Percentiles rank a stretch among this genome's conserved stretches.
Conservation (phyloP, 2,329 filamentous ascomycete species). For the Ploettnerulaceae sp. region DNA sequence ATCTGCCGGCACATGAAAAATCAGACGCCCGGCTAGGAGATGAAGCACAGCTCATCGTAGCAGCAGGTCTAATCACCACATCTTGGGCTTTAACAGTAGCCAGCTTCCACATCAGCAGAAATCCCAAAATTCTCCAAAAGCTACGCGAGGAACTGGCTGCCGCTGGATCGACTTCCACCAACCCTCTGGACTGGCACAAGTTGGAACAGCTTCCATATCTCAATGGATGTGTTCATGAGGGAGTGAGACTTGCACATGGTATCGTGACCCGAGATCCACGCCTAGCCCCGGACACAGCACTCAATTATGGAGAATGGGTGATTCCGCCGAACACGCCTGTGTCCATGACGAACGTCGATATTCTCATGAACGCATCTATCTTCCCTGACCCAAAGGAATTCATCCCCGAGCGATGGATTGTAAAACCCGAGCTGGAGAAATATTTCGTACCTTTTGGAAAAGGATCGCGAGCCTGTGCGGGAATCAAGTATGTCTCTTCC, state of each 20-base stretch:
- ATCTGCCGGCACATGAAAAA: conserved; percentile 32
- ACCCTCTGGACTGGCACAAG: conserved; percentile 25
- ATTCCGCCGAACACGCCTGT: conserved; percentile 34
- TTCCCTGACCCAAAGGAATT: conserved; percentile 13
- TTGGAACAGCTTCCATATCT: conserved; percentile 37
- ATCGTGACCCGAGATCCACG: conserved; percentile 25
- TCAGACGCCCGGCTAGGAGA: conserved; percentile 10
- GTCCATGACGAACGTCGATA: conserved; percentile 33
- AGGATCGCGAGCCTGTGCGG: conserved; percentile 15
- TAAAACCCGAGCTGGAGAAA: conserved; percentile 34
- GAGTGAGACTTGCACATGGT: conserved; percentile 31
- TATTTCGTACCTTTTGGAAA: conserved; percentile 33
- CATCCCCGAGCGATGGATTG: conserved; percentile 15
- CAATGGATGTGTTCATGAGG: conserved; percentile 33
- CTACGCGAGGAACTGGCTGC: conserved; percentile 31
- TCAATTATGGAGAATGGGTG: conserved; percentile 14
- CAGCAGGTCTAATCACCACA: conserved; percentile 31
- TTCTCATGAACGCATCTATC: conserved; percentile 10
- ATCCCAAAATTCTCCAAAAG: conserved; percentile 28
- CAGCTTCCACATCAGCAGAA: conserved; percentile 31
- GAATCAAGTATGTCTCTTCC: conserved; percentile 13
- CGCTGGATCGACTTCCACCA: conserved; percentile 31
- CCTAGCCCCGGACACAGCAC: conserved; percentile 8
- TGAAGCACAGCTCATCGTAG: conserved; percentile 9
- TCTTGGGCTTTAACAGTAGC: conserved; percentile 35